These are phyloP conservation scores for Picea mariana DNA, from an alignment of 83 land plant genomes.

Conservation along the genomic window DNA sequence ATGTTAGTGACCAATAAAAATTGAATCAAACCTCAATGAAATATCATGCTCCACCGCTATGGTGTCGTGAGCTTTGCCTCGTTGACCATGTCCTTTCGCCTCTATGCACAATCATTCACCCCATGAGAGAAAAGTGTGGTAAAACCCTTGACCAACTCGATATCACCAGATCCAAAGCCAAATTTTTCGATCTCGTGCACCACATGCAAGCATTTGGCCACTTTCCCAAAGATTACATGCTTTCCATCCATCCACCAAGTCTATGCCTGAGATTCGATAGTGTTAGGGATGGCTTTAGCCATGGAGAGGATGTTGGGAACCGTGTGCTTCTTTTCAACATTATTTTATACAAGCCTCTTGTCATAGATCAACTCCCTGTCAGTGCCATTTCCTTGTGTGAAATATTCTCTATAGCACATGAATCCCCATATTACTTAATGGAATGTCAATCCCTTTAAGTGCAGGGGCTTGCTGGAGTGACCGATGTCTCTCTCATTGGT, in stretches of 20 bases:
- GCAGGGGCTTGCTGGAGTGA: slow-evolving; percentile 35
- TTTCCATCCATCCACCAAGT: slow-evolving; percentile 20
- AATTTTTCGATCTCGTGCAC: slow-evolving; percentile 18
- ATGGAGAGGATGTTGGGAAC: slow-evolving; percentile 15
- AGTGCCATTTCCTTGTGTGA: slow-evolving; percentile 27
- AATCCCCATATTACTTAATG: slow-evolving; percentile 57
- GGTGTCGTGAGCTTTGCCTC: no score
- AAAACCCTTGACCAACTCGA: no score
- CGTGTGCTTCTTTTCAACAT: slow-evolving; percentile 17
- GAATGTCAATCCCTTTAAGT: slow-evolving; percentile 55
- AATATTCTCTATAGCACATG: slow-evolving; percentile 33
- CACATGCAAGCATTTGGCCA: background rate
- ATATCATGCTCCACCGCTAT: no score
- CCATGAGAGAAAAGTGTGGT: no score
- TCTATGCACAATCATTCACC: no score
- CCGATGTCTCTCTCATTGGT: slow-evolving; percentile 38
- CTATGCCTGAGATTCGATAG: slow-evolving; percentile 19
- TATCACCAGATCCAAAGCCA: background rate
- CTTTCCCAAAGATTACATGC: slow-evolving; percentile 19
- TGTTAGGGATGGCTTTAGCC: slow-evolving; percentile 18
- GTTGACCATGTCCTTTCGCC: no score
- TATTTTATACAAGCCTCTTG: slow-evolving; percentile 7
- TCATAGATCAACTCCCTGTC: slow-evolving; percentile 39
- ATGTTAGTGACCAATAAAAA: no score
- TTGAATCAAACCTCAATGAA: no score